Conservation (phyloP, 2,329 filamentous ascomycete genomes). For the Colletotrichum tropicicola region DNA sequence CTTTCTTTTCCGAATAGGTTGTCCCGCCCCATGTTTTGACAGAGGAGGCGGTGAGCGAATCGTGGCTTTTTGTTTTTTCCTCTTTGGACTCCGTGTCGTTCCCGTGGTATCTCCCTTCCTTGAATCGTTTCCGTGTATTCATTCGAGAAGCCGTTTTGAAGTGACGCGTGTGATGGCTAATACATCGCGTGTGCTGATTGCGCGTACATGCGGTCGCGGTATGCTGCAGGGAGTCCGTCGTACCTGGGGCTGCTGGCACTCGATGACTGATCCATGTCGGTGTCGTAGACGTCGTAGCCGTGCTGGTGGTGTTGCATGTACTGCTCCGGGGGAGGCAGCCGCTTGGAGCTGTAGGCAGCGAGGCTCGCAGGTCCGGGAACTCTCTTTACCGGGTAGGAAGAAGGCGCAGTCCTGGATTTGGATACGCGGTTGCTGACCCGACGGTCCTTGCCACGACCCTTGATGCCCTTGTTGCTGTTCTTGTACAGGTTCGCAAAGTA, state of each 20-base stretch:
- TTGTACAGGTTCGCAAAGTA: conserved; percentile 93
- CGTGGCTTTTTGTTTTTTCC: conserved; percentile 5
- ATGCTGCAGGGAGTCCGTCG: conserved; percentile 5
- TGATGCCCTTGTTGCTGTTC: conserved; percentile 98
- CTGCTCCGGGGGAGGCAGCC: conserved; percentile 24
- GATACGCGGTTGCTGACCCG: conserved; percentile 57
- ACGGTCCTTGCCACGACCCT: conserved; percentile 89
- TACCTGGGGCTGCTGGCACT: conserved; percentile 29
- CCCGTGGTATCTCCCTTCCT: not conserved
- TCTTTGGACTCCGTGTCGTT: conserved; percentile 18
- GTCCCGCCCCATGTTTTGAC: not conserved
- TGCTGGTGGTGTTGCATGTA: conserved; percentile 27
- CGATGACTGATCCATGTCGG: conserved; percentile 29
- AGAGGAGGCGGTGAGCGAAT: not conserved
- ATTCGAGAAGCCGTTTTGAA: conserved; percentile 3
- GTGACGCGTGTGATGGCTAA: not conserved
- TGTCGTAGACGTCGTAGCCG: conserved; percentile 27
- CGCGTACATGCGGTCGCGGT: conserved; percentile 25
- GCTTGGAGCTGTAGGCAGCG: conserved; percentile 28
- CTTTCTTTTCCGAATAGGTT: not conserved
- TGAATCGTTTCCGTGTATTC: conserved; percentile 16
- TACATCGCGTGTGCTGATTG: conserved; percentile 20
- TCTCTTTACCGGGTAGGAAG: conserved; percentile 27
- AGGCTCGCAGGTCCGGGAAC: conserved; percentile 23
- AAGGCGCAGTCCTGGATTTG: conserved; percentile 32